Evolutionary conservation across 257 asterid genomes (phyloP).

Genomic region (Thymus mandschuricus): DNA sequence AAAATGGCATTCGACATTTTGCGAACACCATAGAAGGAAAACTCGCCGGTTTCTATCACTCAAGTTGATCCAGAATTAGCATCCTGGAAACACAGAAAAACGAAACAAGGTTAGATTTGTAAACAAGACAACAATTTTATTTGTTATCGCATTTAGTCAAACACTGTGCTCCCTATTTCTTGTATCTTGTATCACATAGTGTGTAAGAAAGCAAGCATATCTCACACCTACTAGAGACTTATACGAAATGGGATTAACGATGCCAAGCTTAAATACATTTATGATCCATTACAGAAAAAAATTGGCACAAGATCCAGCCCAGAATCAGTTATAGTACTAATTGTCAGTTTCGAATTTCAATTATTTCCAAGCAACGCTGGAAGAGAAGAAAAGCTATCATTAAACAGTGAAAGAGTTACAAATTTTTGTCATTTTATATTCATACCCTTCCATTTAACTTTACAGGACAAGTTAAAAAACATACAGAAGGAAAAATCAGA

Average conservation of each 20-base stretch:
- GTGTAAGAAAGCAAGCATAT: neutral
- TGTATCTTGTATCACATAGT: neutral
- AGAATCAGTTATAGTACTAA: too few species aligned
- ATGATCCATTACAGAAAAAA: neutral
- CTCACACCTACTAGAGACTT: neutral
- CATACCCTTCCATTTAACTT: too few species aligned
- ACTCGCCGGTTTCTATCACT: neutral
- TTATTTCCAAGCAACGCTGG: too few species aligned
- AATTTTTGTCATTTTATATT: too few species aligned
- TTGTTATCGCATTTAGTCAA: neutral
- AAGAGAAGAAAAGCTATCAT: too few species aligned
- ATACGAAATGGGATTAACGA: neutral
- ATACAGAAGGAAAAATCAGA: too few species aligned
- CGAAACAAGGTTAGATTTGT: neutral
- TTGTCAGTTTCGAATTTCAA: too few species aligned
- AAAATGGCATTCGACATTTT: constrained; percentile 19
- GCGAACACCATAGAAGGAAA: neutral
- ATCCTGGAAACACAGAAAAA: constrained; percentile 28
- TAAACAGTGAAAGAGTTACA: too few species aligned
- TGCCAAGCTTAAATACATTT: neutral
- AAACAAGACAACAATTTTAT: neutral
- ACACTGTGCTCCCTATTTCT: neutral
- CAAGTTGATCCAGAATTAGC: constrained; percentile 16
- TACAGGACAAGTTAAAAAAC: too few species aligned
- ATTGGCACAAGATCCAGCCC: too few species aligned